Conservation (phyloP, 345 rosid species). For the Aegle marmelos region DNA sequence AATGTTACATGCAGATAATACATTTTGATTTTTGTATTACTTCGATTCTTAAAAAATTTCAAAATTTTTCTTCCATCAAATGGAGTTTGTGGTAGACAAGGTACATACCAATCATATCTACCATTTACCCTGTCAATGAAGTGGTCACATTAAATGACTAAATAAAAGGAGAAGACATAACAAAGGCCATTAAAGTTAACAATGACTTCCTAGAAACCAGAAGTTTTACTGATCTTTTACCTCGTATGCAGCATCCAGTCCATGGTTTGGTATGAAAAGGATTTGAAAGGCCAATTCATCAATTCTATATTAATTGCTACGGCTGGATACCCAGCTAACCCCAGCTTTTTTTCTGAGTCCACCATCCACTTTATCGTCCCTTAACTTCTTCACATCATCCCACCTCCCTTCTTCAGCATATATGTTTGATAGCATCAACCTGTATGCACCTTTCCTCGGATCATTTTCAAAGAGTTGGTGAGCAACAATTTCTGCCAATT, state of each 20-base stretch:
- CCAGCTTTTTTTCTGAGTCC: constrained; percentile 51
- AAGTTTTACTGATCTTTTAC: not conserved
- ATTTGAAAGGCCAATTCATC: not conserved
- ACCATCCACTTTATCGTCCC: constrained; percentile 37
- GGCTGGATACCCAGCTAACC: constrained; percentile 50
- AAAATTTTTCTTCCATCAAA: not conserved
- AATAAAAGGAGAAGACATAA: not conserved
- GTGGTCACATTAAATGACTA: not conserved
- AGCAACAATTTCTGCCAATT: constrained; percentile 65
- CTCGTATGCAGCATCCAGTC: not conserved
- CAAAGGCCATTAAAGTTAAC: not conserved
- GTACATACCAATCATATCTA: not conserved
- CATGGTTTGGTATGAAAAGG: not conserved
- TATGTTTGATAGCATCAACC: constrained; percentile 70
- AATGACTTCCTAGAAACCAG: not conserved
- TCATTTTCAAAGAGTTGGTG: constrained; percentile 46
- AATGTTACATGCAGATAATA: not conserved
- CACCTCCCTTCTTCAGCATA: constrained; percentile 79
- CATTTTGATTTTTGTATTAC: not conserved
- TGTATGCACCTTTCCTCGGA: constrained; percentile 54
- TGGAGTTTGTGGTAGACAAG: not conserved
- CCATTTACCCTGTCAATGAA: not conserved
- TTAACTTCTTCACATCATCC: constrained; percentile 57
- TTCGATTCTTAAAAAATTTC: not conserved
- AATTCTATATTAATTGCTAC: not conserved